Conservation (phyloP, 2,329 filamentous ascomycete species). For the Kalmusia sp. region DNA sequence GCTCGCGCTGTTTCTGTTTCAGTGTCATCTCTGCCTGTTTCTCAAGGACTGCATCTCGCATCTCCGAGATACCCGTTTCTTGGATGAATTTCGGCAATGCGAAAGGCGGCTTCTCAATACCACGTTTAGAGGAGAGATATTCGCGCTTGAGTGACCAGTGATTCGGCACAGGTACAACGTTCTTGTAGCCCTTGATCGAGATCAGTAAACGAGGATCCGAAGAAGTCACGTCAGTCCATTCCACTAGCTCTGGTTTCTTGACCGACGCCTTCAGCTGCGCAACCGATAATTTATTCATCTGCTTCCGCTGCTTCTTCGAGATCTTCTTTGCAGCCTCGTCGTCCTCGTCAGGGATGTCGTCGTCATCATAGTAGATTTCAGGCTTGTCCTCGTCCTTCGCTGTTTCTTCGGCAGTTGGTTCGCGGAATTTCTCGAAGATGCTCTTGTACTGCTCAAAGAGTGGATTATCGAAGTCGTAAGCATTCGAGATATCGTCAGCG, state of each 20-base stretch:
- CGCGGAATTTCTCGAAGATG: conserved; percentile 77
- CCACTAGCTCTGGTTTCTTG: conserved; percentile 88
- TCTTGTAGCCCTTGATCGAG: conserved; percentile 92
- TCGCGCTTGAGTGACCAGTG: conserved; percentile 98
- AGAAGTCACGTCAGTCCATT: conserved; percentile 96
- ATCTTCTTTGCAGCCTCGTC: conserved; percentile 74
- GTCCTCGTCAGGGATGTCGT: conserved; percentile 85
- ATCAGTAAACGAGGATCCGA: conserved; percentile 88
- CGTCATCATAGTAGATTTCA: conserved; percentile 81
- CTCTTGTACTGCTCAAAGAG: conserved; percentile 84
- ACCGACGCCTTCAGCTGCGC: conserved; percentile 95
- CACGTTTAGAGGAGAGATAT: conserved; percentile 94
- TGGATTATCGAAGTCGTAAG: conserved; percentile 72
- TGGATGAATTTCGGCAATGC: conserved; percentile 94
- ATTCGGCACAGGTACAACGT: conserved; percentile 90
- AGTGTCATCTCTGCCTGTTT: conserved; percentile 91
- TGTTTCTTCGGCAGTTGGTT: conserved; percentile 65
- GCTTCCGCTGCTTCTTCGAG: conserved; percentile 95
- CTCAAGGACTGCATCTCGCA: conserved; percentile 94
- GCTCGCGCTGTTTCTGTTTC: conserved; percentile 94
- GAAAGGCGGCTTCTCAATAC: conserved; percentile 95
- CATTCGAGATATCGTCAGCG: conserved; percentile 49
- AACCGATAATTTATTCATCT: conserved; percentile 88
- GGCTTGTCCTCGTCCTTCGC: conserved; percentile 71
- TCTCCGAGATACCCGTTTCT: conserved; percentile 96